Evolutionary conservation across 768 basidiomycete species (phyloP), one percentile per base, ranked within the genome.

Genomic region (Asterophora parasitica): DNA sequence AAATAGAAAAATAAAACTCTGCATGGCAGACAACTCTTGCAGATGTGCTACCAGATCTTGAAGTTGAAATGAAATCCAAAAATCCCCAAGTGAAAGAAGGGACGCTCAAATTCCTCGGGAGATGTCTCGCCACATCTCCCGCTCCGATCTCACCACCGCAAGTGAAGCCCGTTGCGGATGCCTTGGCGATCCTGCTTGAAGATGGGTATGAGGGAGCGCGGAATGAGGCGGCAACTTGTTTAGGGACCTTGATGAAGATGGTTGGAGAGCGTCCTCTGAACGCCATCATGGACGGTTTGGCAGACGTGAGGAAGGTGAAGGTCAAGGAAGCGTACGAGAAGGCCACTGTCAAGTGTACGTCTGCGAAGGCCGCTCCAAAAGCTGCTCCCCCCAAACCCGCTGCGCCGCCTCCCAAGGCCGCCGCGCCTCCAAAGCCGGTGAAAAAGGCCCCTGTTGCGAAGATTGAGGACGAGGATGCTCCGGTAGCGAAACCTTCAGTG

Each of bases 71-170:
- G 13, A 82, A 82, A 54, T 84, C 84, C 46, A 99, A 98, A 71
- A 99, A 97, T 59, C 96, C 96, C 1, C 93, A 96, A 66, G 89
- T 96, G 26, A 95, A 96, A 60, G 92, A 95, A 66, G 88, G 91
- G 5, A 85, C 92, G 0, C 69, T 95, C 55, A 89, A 89, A 59
- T 96, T 95, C 59, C 71, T 97, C 20, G 79, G 77, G 15, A 80
- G 95, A 42, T 88, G 81, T 59, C 78, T 99, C 39, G 70, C 81
- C 2, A 76, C 75, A 1, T 89, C 92, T 1, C 76, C 78, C 7
- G 69, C 74, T 2, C 81, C 92, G 1, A 78, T 96, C 9, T 77
- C 78, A 34, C 78, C 81, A 17, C 68, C 78, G 1, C 91, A 94
- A 59, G 73, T 97, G 53, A 93, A 96, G 58, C 75, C 83, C 1